Evolutionary conservation across 2,329 filamentous ascomycete species (phyloP).

Genomic region (Colletotrichum endophyticum): DNA sequence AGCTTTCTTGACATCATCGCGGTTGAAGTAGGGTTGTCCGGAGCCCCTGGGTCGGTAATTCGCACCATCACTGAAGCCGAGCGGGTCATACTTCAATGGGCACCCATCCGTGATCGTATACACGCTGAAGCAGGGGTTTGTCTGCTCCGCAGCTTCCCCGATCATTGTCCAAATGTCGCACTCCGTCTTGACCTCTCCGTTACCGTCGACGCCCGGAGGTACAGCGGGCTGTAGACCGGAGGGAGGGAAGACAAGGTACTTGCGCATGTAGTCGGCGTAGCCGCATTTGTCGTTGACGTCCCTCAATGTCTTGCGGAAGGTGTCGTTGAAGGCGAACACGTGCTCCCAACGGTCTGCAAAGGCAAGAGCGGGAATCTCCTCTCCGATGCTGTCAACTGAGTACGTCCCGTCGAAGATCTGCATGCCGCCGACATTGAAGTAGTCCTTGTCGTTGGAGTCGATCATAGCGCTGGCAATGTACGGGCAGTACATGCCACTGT

Average conservation of each 20-base stretch:
- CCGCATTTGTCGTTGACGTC: constrained; percentile 62
- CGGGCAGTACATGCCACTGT: constrained; percentile 71
- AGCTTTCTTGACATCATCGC: constrained; percentile 70
- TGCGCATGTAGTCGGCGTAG: constrained; percentile 63
- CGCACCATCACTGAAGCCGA: constrained; percentile 71
- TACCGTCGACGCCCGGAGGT: constrained; percentile 46
- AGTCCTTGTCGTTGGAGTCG: constrained; percentile 65
- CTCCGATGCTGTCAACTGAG: constrained; percentile 51
- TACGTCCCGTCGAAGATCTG: constrained; percentile 76
- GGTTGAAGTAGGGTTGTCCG: constrained; percentile 70
- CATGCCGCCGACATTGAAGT: constrained; percentile 72
- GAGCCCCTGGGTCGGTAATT: constrained; percentile 68
- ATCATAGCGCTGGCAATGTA: constrained; percentile 79
- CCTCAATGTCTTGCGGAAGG: constrained; percentile 57
- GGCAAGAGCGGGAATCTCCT: constrained; percentile 54
- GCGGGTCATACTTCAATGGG: constrained; percentile 70
- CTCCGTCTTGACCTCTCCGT: constrained; percentile 38
- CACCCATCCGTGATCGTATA: constrained; percentile 78
- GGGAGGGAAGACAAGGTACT: constrained; percentile 73
- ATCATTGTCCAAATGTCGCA: constrained; percentile 65
- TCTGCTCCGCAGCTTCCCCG: constrained; percentile 51
- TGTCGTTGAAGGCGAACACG: constrained; percentile 69
- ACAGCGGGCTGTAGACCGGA: constrained; percentile 59
- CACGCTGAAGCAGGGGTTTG: constrained; percentile 82
- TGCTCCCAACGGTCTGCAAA: constrained; percentile 66